Evolutionary conservation across 305 asterid species (phyloP), one percentile per base, ranked within the genome.

Genomic region (Fraxinus paxiana): DNA sequence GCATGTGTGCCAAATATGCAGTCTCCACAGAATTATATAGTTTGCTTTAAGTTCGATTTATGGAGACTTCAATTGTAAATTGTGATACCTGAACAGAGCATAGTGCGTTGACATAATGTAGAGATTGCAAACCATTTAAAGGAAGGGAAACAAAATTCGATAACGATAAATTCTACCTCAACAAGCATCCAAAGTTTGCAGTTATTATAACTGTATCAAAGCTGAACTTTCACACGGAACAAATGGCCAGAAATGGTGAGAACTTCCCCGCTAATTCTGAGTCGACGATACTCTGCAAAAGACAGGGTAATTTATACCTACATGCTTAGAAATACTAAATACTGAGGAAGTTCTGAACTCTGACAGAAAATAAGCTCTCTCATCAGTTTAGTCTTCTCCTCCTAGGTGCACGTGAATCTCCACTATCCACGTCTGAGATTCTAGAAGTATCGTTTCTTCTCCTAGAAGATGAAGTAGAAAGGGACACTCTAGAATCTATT

Each of bases 331-430:
- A 46, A 67, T 67, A 67, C 28, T 26, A 65, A 67, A 28, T 24
- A 12, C 18, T 67, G 73, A 24, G 37, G 17, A 63, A 61, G 15
- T 2, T 63, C 15, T 24, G 15, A 63, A 20, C 34, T 63, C 33
- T 20, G 4, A 67, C 18, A 67, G 73, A 67, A 24, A 51, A 22
- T 20, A 61, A 8, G 71, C 33, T 20, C 34, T 22, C 5, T 8
- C 3, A 9, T 87, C 84, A 89, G 79, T 81, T 71, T n/a, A 89
- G 79, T 56, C 92, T 82, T 77, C 92, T 82, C 82, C 92, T 86
- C 90, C 92, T 85, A 43, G 83, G 87, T 38, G 89, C 82, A 9
- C 88, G 92, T 22, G 90, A 87, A 80, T 87, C 90, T 77, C 88
- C 91, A 83, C 87, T 89, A 56, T 86, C 90, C 79, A 87, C 88